Evolutionary conservation across 495 filamentous ascomycete species (phyloP).

Genomic region (Aspergillus sclerotioniger): DNA sequence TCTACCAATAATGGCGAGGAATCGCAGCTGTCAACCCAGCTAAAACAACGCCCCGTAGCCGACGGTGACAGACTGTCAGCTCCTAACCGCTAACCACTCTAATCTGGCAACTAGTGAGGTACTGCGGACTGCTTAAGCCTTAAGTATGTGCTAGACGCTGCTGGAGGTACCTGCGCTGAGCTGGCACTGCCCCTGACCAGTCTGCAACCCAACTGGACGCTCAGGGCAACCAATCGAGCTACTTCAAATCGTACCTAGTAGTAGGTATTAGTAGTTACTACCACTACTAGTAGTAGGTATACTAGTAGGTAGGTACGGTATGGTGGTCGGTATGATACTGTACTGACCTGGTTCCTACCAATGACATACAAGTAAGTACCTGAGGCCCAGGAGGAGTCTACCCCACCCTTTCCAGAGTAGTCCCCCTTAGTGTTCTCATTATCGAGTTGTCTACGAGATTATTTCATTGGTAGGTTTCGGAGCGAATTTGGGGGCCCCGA

Average conservation of each 20-base stretch:
- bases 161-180: neutral
- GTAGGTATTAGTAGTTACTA: too few relatives aligned
- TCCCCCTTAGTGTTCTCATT: neutral
- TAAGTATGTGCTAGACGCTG: neutral
- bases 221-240: neutral
- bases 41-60: neutral
- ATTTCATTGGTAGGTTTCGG: neutral
- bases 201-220: neutral
- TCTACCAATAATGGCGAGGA: conserved; percentile 8
- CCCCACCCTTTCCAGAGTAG: neutral
- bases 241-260: too few relatives aligned
- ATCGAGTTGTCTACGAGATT: neutral
- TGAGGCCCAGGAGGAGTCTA: neutral
- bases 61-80: neutral
- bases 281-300: too few relatives aligned
- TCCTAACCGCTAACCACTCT: neutral
- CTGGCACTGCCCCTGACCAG: neutral
- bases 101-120: neutral
- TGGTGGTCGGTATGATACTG: neutral
- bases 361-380: neutral
- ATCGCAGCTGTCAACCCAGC: conserved; percentile 1
- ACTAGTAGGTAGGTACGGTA: neutral
- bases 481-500: neutral
- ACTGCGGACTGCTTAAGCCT: neutral
- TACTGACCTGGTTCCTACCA: neutral